These are phyloP conservation scores for Thinopyrum obtusiflorum DNA, from an alignment of 202 grass and related monocot species.

Conservation along the genomic window DNA sequence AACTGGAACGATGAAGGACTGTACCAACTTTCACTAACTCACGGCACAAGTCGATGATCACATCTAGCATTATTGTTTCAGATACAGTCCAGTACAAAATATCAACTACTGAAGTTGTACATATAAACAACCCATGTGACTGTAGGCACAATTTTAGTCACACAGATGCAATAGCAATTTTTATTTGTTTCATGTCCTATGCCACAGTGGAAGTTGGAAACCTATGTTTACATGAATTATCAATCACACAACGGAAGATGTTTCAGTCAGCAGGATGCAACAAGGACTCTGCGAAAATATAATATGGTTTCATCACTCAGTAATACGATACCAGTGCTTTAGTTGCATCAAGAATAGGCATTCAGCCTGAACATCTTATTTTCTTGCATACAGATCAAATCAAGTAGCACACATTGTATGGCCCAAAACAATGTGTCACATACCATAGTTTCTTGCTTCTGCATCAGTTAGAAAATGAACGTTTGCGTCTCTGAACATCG, in stretches of 20 bases:
- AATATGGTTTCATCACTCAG: neutral
- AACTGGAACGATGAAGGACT: constrained; percentile 22
- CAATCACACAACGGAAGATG: neutral
- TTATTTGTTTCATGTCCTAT: neutral
- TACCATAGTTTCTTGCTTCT: constrained; percentile 23
- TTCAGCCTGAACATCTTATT: neutral
- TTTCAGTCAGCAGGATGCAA: neutral
- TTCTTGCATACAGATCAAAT: neutral
- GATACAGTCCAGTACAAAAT: neutral
- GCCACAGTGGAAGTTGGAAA: neutral
- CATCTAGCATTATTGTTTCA: neutral
- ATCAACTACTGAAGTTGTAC: neutral
- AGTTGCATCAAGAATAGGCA: neutral
- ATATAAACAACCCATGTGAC: neutral
- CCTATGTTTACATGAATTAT: neutral
- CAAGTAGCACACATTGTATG: neutral
- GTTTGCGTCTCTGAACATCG: constrained; percentile 74
- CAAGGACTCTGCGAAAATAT: neutral
- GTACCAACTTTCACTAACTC: constrained; percentile 40
- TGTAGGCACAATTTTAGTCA: neutral
- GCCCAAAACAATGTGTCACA: neutral
- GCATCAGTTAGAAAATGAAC: constrained; percentile 36
- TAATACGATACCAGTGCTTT: neutral
- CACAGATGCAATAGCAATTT: neutral
- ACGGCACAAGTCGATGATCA: constrained; percentile 32